phyloP scores from a whole-genome alignment of 75 land plant genomes.

The Cryptomeria japonica region DNA sequence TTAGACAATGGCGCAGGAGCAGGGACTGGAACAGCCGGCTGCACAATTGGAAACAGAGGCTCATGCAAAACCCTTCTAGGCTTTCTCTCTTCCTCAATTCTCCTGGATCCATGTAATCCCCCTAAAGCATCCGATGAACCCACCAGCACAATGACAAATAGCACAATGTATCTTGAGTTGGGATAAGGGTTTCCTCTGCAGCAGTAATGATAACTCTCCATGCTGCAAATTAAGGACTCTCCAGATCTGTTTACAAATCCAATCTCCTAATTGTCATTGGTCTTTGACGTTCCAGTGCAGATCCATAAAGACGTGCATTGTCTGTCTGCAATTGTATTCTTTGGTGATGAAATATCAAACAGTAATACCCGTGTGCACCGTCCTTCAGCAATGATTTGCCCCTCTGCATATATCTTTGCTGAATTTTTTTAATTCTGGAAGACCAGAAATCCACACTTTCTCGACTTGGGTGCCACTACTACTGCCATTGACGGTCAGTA shows the following conservation, averaged over 20 bases:
- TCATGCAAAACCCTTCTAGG: constrained; percentile 9
- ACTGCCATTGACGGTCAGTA: not conserved
- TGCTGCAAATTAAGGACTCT: not conserved
- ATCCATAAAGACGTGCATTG: constrained; percentile 13
- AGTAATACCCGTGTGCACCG: not conserved
- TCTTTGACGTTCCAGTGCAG: not conserved
- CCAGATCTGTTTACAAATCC: not conserved
- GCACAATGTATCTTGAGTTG: not conserved
- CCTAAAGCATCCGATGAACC: constrained; percentile 2
- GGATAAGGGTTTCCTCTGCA: not conserved
- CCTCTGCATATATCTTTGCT: not conserved
- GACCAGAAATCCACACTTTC: not conserved
- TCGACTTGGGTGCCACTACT: constrained; percentile 11
- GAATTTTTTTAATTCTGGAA: not conserved
- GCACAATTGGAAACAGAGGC: constrained; percentile 1
- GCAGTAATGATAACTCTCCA: not conserved
- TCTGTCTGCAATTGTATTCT: not conserved
- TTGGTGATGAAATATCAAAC: not conserved
- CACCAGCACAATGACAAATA: not conserved
- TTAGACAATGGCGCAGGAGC: not conserved
- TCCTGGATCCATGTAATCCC: constrained; percentile 2
- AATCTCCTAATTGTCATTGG: not conserved
- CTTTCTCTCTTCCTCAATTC: not conserved
- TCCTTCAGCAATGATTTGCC: constrained; percentile 1
- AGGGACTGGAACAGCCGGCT: not conserved